A percentile compares a stretch with the other conserved stretches of the same genome.
Evolutionary conservation across 2,329 filamentous ascomycete genomes (phyloP).

Genomic region (Chaetoscypha palmicola): DNA sequence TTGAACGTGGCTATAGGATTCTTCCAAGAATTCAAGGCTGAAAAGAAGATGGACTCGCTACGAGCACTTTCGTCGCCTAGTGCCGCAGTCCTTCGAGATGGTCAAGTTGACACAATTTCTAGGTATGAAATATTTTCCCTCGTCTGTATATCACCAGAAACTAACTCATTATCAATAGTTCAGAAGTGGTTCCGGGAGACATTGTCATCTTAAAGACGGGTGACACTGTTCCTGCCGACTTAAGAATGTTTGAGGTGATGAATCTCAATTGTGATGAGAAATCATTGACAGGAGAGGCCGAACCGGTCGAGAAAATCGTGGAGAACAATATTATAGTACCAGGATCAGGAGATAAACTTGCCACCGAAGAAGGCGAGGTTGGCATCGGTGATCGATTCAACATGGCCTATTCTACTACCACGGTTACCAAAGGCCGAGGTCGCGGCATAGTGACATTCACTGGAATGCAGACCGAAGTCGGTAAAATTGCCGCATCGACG

Average conservation of each 20-base stretch:
- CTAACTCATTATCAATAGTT: constrained; percentile 29
- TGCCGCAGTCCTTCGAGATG: constrained; percentile 49
- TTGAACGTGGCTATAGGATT: constrained; percentile 53
- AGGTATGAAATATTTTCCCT: constrained; percentile 15
- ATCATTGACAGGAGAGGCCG: constrained; percentile 95
- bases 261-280: constrained; percentile 73
- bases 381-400: constrained; percentile 48
- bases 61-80: constrained; percentile 48
- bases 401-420: constrained; percentile 48
- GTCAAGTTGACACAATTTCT: constrained; percentile 36
- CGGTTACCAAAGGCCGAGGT: constrained; percentile 47
- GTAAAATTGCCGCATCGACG: constrained; percentile 45
- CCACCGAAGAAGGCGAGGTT: constrained; percentile 36
- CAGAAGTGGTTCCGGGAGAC: constrained; percentile 64
- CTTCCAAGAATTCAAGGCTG: constrained; percentile 52
- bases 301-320: constrained; percentile 80
- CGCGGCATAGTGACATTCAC: constrained; percentile 47
- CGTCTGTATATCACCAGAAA: neutral
- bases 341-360: constrained; percentile 18
- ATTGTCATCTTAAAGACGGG: constrained; percentile 87
- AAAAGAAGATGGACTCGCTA: constrained; percentile 52
- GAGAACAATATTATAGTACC: constrained; percentile 36
- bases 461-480: constrained; percentile 51
- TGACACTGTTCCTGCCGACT: constrained; percentile 91
- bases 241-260: constrained; percentile 50